These are phyloP conservation scores for Erysimum cheiranthoides DNA, from an alignment of 345 rosid genomes.

Conservation along the genomic window DNA sequence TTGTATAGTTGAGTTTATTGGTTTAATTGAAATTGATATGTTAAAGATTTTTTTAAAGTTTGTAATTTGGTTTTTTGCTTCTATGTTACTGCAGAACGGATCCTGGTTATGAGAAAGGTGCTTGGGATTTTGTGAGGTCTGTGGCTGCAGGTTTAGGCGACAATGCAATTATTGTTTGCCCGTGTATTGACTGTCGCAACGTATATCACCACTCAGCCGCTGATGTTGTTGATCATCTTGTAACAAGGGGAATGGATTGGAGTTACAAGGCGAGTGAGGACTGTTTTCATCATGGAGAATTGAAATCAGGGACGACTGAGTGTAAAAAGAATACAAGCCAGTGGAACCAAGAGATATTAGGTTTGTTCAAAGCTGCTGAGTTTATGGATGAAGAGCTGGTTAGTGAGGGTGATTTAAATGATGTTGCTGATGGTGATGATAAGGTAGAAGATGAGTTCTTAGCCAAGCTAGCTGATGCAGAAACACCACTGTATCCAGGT, in stretches of 20 bases:
- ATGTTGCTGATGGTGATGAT: background rate
- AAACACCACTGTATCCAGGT: background rate
- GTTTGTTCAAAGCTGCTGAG: background rate
- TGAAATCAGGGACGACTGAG: background rate
- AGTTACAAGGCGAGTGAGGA: background rate
- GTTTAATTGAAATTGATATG: background rate
- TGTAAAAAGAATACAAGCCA: background rate
- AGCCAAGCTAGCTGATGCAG: background rate
- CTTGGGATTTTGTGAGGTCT: background rate
- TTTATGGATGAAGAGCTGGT: background rate
- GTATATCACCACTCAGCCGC: background rate
- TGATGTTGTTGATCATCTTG: background rate
- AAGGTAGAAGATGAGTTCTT: background rate
- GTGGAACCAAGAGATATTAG: background rate
- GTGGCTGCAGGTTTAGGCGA: background rate
- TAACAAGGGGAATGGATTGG: background rate
- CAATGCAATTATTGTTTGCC: background rate
- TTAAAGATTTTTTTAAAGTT: no score
- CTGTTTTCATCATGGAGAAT: conserved; percentile 12
- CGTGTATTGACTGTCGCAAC: background rate
- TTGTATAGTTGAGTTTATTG: background rate
- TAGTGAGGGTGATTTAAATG: background rate
- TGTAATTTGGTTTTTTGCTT: background rate
- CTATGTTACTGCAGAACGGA: background rate
- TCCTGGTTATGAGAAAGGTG: background rate